These are phyloP conservation scores for Tetraselmis striata DNA, from an alignment of 139 green algal species.

Conservation along the genomic window DNA sequence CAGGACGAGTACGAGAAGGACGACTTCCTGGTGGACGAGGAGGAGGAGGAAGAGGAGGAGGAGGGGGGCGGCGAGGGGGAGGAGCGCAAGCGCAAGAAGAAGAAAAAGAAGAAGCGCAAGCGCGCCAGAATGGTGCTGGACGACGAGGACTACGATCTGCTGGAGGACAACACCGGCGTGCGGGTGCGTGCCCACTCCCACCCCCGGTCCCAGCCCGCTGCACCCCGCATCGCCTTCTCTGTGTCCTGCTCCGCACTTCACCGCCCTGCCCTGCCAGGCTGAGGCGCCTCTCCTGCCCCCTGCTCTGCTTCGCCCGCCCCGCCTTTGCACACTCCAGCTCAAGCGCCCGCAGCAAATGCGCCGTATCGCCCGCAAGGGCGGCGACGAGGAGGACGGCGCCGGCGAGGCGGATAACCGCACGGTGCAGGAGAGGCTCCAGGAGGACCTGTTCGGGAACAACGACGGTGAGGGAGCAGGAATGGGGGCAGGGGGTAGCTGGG, in stretches of 20 bases:
- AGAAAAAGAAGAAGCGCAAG: constrained; percentile 20
- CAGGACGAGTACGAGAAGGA: constrained; percentile 33
- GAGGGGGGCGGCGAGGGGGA: constrained; percentile 24
- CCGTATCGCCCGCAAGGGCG: constrained; percentile 43
- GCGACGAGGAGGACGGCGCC: constrained; percentile 26
- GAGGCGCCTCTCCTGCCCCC: too few relatives aligned
- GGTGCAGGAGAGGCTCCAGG: constrained; percentile 48
- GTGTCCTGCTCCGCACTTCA: too few relatives aligned
- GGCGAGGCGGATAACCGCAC: constrained; percentile 7
- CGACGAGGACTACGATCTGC: constrained; percentile 86
- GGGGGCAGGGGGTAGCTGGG: not conserved
- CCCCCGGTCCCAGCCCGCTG: too few relatives aligned
- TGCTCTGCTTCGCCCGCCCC: too few relatives aligned
- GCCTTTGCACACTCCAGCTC: too few relatives aligned
- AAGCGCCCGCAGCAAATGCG: constrained; percentile 44
- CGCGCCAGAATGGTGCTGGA: constrained; percentile 58
- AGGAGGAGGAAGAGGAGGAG: constrained; percentile 24
- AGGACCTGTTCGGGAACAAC: constrained; percentile 68
- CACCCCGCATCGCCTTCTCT: too few relatives aligned
- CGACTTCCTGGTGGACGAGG: constrained; percentile 33
- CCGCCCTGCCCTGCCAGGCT: too few relatives aligned
- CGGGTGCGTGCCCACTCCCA: too few relatives aligned
- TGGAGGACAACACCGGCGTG: constrained; percentile 61
- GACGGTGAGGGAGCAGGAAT: constrained; percentile 24
- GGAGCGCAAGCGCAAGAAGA: constrained; percentile 39